These are phyloP conservation scores for Pichia nakasei DNA, from an alignment of 805 yeast genomes.

Conservation along the genomic window DNA sequence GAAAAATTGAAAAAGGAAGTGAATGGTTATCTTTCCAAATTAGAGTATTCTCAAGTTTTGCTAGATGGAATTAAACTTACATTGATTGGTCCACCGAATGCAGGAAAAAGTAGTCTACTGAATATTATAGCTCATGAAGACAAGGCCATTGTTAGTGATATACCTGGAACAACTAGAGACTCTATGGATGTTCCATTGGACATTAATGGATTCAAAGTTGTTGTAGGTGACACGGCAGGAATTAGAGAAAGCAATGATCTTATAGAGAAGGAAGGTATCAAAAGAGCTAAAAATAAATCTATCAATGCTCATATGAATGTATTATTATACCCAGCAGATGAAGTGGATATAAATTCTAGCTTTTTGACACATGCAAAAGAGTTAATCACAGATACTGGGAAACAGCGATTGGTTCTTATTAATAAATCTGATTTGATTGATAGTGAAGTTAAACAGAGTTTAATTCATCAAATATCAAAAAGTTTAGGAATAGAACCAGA, in stretches of 20 bases:
- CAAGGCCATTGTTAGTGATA: constrained; percentile 82
- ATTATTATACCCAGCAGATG: constrained; percentile 45
- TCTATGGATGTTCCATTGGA: constrained; percentile 73
- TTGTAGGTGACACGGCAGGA: constrained; percentile 92
- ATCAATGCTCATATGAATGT: constrained; percentile 56
- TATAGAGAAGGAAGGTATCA: constrained; percentile 66
- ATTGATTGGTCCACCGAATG: constrained; percentile 88
- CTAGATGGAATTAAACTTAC: constrained; percentile 65
- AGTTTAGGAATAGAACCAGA: constrained; percentile 21
- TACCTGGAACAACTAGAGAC: constrained; percentile 94
- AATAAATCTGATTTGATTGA: constrained; percentile 52
- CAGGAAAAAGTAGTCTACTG: constrained; percentile 85
- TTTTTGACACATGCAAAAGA: constrained; percentile 31
- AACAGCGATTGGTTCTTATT: constrained; percentile 33
- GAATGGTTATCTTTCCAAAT: constrained; percentile 32
- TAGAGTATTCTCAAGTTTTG: constrained; percentile 52
- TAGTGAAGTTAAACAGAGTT: constrained; percentile 1
- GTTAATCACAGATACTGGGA: constrained; percentile 15
- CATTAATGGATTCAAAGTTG: constrained; percentile 73
- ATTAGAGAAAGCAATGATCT: constrained; percentile 40
- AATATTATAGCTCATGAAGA: constrained; percentile 71
- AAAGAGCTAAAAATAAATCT: constrained; percentile 58
- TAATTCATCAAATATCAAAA: constrained; percentile 15
- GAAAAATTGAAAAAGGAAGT: constrained; percentile 37
- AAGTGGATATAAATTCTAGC: constrained; percentile 28